Conservation (phyloP, 805 yeast species). For the Candida railenensis region DNA sequence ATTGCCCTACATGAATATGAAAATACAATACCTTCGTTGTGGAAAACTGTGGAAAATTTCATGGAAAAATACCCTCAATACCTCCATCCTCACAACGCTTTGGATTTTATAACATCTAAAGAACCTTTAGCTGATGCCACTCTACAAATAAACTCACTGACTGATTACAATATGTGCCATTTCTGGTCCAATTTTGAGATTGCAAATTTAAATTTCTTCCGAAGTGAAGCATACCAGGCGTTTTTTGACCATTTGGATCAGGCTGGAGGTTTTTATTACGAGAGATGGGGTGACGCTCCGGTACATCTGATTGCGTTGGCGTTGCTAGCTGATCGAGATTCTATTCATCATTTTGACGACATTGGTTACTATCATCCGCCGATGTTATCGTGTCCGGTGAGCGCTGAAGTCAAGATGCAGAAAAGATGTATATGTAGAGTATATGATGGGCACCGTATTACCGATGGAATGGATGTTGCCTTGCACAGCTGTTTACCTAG, state of each 20-base stretch:
- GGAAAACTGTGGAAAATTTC: slow-evolving; percentile 49
- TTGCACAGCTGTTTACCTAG: slow-evolving; percentile 64
- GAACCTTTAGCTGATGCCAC: slow-evolving; percentile 32
- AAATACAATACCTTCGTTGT: slow-evolving; percentile 51
- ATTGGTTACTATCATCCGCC: slow-evolving; percentile 45
- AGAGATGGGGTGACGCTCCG: slow-evolving; percentile 61
- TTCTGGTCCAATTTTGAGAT: slow-evolving; percentile 68
- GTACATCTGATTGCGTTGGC: slow-evolving; percentile 40
- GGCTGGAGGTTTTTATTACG: slow-evolving; percentile 55
- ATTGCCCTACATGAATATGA: slow-evolving; percentile 52
- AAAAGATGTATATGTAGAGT: slow-evolving; percentile 40
- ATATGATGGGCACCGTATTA: slow-evolving; percentile 12
- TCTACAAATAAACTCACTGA: slow-evolving; percentile 18
- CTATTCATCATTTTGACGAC: slow-evolving; percentile 45
- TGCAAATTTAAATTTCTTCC: slow-evolving; percentile 49
- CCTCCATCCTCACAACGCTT: slow-evolving; percentile 47
- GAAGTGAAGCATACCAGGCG: slow-evolving; percentile 44
- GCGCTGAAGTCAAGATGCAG: slow-evolving; percentile 28
- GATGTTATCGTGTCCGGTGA: slow-evolving; percentile 39
- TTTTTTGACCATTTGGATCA: slow-evolving; percentile 47
- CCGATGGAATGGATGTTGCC: slow-evolving; percentile 38
- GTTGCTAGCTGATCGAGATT: slow-evolving; percentile 32
- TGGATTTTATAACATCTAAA: slow-evolving; percentile 45
- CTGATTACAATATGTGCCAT: slow-evolving; percentile 56
- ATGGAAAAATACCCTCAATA: slow-evolving; percentile 44